A percentile compares a stretch with the other conserved stretches of the same genome.
Evolutionary conservation across 2,329 filamentous ascomycete genomes (phyloP).

Genomic region (Sarocladium brachiariae): DNA sequence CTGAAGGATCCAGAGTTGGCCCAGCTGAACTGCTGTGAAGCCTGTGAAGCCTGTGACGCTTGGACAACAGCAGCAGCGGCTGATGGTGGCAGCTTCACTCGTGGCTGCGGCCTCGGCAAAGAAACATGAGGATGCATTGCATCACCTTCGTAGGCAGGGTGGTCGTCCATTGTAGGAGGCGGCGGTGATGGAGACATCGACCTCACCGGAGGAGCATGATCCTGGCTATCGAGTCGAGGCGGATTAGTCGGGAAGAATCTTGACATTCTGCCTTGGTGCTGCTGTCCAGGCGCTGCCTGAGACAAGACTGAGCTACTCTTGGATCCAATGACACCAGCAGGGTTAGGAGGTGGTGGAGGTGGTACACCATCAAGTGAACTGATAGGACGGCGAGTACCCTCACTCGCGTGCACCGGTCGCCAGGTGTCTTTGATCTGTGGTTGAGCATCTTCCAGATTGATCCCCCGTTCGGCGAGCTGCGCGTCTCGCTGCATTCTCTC

Average conservation of each 20-base stretch:
- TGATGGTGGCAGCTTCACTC: conserved; percentile 72
- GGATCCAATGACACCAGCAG: conserved; percentile 22
- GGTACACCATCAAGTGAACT: neutral
- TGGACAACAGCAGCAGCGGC: conserved; percentile 11
- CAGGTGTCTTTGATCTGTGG: conserved; percentile 47
- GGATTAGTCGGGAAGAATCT: conserved; percentile 56
- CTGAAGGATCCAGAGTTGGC: conserved; percentile 25
- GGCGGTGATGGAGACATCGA: conserved; percentile 61
- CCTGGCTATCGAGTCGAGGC: conserved; percentile 32
- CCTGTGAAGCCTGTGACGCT: conserved; percentile 18
- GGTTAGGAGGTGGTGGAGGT: conserved; percentile 16
- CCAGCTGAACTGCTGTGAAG: conserved; percentile 27
- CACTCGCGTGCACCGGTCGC: conserved; percentile 36
- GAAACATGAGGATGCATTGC: conserved; percentile 59
- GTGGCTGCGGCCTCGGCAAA: conserved; percentile 61
- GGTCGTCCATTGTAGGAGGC: conserved; percentile 61
- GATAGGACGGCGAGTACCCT: conserved; percentile 19
- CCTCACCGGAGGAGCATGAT: conserved; percentile 31
- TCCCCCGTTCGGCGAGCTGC: conserved; percentile 29
- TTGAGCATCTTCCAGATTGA: conserved; percentile 37
- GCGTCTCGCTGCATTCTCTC: conserved; percentile 11
- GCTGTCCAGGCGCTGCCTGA: conserved; percentile 22
- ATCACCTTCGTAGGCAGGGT: conserved; percentile 67
- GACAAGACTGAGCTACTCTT: conserved; percentile 20
- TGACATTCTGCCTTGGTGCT: conserved; percentile 43